Evolutionary conservation across 164 flowering plant genomes (phyloP).

Genomic region (Aristolochia fimbriata): DNA sequence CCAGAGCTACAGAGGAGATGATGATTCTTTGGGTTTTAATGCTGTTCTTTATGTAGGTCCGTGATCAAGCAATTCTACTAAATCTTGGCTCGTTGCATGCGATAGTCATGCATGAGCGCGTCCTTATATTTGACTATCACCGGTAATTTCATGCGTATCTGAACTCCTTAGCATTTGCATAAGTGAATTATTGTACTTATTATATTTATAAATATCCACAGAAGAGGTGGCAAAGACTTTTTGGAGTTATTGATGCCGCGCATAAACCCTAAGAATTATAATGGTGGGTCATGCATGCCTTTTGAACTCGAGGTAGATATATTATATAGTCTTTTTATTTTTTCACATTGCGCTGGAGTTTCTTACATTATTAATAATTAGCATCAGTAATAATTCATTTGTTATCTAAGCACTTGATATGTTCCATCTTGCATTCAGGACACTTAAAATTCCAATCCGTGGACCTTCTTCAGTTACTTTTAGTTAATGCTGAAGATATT

Average conservation of each 20-base stretch:
- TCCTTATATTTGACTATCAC: constrained; percentile 74
- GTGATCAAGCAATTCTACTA: constrained; percentile 84
- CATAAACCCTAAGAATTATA: constrained; percentile 55
- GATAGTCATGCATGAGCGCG: constrained; percentile 84
- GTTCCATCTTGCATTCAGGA: too few species aligned
- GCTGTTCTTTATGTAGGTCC: constrained; percentile 39
- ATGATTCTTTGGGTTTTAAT: background rate
- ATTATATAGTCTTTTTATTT: background rate
- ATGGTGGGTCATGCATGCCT: constrained; percentile 82
- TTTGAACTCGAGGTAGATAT: constrained; percentile 88
- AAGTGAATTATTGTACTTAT: background rate
- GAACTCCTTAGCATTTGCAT: background rate
- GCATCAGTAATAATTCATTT: too few species aligned
- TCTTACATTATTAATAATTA: too few species aligned
- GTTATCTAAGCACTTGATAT: too few species aligned
- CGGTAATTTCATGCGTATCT: constrained; percentile 26
- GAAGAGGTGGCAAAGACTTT: constrained; percentile 87
- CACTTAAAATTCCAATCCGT: too few species aligned
- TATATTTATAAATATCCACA: constrained; percentile 13
- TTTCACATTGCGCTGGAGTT: too few species aligned
- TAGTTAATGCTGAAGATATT: too few species aligned
- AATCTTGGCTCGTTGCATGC: constrained; percentile 86
- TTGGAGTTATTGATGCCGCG: constrained; percentile 78
- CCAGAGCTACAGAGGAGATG: too few species aligned
- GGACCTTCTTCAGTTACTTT: too few species aligned